Base-by-base conservation (phyloP, 2,329 filamentous ascomycete genomes). In the Nectriaceae sp. region DNA sequence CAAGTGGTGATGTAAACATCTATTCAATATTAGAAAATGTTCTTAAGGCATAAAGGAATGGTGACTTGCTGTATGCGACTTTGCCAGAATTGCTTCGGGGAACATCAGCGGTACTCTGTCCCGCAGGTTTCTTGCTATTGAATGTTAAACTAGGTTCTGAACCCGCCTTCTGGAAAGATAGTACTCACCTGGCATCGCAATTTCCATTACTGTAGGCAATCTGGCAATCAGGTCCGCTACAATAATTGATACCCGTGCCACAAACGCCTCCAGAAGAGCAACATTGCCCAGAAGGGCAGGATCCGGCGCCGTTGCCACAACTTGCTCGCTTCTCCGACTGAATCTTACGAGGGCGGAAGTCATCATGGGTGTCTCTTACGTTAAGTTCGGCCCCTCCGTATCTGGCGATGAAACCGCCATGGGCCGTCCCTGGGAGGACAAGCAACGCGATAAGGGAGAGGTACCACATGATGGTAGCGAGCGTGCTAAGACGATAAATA, bases 141-240 rank as follows among this genome's bases (percentile, higher is more conserved):
- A 2, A 15, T 11, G 29, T 52, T n/a, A 57, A 33, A 21, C 8
- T 20, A 26, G n/a, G n/a, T n/a, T n/a, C n/a, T n/a, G n/a, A n/a
- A n/a, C n/a, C n/a, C n/a, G n/a, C n/a, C n/a, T n/a, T n/a, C n/a
- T n/a, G n/a, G n/a, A n/a, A n/a, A n/a, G n/a, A n/a, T n/a, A n/a
- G n/a, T 19, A 58, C 68, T 57, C 58, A 70, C 68, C 67, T 64
- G 36, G 66, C 64, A 39, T 70, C 66, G 55, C 70, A 72, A 18
- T 46, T 55, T 4, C 59, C 53, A 42, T 69, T 63, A 47, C 66
- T 66, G 44, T 65, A 71, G 3, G 61, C 54, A 37, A 71, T 55
- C 46, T 70, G 70, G 21, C 70, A 72, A 42, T 64, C 59, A 1
- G 67, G 67, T 11, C 67, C 68, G 11, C 53, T 61, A 35, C 68